Evolutionary conservation across 169 alveolate genomes (phyloP), one percentile per base, ranked within the genome.

Genomic region (Plasmodium berghei): DNA sequence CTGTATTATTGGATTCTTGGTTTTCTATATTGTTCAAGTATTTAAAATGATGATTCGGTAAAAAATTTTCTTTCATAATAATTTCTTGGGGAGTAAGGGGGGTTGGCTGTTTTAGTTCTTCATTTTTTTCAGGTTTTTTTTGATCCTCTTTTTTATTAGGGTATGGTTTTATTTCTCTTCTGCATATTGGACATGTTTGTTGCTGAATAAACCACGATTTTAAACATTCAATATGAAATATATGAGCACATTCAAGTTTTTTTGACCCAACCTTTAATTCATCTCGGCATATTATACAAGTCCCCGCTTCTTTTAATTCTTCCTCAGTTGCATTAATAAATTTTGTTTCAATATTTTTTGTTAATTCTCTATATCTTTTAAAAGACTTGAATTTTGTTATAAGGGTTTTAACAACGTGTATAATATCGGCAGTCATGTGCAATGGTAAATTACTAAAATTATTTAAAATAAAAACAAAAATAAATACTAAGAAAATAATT

Each of bases 221-320:
- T 46, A 95, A 88, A 42, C 97, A 95, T 52, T 92, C 91, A 18
- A 94, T 85, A 83, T 95, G 97, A 72, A 95, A 95, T 20, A 95
- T 89, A 75, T 96, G 98, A n/a, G 96, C 93, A 73, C 98, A 96
- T 2, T 96, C 95, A 18, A 96, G 88, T 56, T 91, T 95, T 85
- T 94, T 93, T 59, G 95, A 88, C 26, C 95, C 96, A 10, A 92
- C 96, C 52, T 89, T 89, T 24, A 96, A 75, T 14, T 62, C 90
- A 63, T 96, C 98, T 18, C 97, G 88, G 87, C 98, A 96, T 56
- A 96, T 95, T 56, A 96, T 96, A 86, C 98, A 96, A 48, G 96
- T 96, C 22, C 94, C 96, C 62, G 74, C 95, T 69, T 87, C 90
- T 74, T 91, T 94, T 75, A 93, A 66, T 86, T 96, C 97, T 46